Evolutionary conservation across 2,329 filamentous ascomycete genomes (phyloP).

Genomic region (Diaporthe caulivora): DNA sequence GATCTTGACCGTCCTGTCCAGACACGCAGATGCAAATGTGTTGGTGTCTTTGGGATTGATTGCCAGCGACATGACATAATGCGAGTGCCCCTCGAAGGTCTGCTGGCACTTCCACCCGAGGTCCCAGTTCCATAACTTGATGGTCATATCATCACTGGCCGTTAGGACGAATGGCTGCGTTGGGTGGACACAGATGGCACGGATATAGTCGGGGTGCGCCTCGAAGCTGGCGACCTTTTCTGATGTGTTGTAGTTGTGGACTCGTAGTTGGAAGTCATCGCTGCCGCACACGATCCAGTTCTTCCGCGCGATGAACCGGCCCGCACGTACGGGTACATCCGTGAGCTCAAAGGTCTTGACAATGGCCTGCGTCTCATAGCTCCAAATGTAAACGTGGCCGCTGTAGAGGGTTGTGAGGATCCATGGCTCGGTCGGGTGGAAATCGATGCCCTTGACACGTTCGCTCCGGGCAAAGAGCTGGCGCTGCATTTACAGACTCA

Average conservation of each 20-base stretch:
- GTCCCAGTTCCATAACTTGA: constrained; percentile 99
- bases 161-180: constrained; percentile 96
- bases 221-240: constrained; percentile 99
- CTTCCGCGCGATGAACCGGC: constrained; percentile 96
- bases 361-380: constrained; percentile 94
- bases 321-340: constrained; percentile 96
- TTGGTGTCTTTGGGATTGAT: constrained; percentile 99
- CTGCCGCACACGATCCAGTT: constrained; percentile 99
- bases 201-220: constrained; percentile 98
- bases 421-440: constrained; percentile 83
- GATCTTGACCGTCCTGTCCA: constrained; percentile 97
- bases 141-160: constrained; percentile 98
- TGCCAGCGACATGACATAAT: constrained; percentile 94
- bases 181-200: constrained; percentile 94
- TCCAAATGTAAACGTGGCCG: constrained; percentile 99
- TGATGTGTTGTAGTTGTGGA: constrained; percentile 99
- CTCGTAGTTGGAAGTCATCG: constrained; percentile 88
- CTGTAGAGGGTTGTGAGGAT: constrained; percentile 50
- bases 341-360: constrained; percentile 99
- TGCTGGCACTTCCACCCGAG: constrained; percentile 88
- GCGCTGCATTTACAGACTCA: constrained; percentile 65
- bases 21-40: constrained; percentile 90
- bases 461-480: constrained; percentile 91
- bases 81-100: constrained; percentile 90
- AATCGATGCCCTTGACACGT: constrained; percentile 97